Evolutionary conservation across 805 yeast genomes (phyloP).

Genomic region (Barnettozyma botsteinii): DNA sequence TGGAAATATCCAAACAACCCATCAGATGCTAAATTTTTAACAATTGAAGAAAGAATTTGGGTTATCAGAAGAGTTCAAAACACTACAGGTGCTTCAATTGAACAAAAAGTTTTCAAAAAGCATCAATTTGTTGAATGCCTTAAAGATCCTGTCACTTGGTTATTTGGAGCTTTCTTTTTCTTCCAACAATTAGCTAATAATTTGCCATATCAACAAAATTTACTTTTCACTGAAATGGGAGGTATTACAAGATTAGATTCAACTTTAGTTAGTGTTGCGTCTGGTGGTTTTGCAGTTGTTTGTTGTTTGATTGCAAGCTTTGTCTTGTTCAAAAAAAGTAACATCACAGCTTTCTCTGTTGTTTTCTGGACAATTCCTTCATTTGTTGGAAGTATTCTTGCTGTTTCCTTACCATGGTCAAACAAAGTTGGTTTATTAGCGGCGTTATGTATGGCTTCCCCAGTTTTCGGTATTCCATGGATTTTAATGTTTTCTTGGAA

Average conservation of each 20-base stretch:
- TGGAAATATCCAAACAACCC: slow-evolving; percentile 54
- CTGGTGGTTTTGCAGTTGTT: slow-evolving; percentile 43
- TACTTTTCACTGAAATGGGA: slow-evolving; percentile 42
- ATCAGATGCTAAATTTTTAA: slow-evolving; percentile 41
- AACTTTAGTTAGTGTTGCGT: slow-evolving; percentile 48
- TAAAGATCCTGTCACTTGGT: slow-evolving; percentile 39
- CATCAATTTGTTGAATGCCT: slow-evolving; percentile 38
- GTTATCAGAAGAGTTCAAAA: slow-evolving; percentile 38
- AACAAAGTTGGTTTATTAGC: slow-evolving; percentile 43
- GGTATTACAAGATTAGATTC: slow-evolving; percentile 38
- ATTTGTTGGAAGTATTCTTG: slow-evolving; percentile 40
- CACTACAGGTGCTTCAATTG: slow-evolving; percentile 35
- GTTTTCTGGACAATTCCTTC: slow-evolving; percentile 38
- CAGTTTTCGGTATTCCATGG: slow-evolving; percentile 39
- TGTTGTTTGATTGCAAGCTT: slow-evolving; percentile 35
- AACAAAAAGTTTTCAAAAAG: slow-evolving; percentile 39
- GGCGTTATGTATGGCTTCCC: slow-evolving; percentile 41
- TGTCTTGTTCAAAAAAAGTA: slow-evolving; percentile 22
- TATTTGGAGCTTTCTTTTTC: slow-evolving; percentile 27
- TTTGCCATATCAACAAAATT: slow-evolving; percentile 46
- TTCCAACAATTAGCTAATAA: slow-evolving; percentile 47
- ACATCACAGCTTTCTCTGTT: slow-evolving; percentile 34
- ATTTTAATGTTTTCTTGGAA: slow-evolving; percentile 33
- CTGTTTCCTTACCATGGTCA: slow-evolving; percentile 39
- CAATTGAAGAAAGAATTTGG: slow-evolving; percentile 46